Base-by-base conservation (phyloP, 1,284 basidiomycete species). In the Trichosporon ovoides region DNA sequence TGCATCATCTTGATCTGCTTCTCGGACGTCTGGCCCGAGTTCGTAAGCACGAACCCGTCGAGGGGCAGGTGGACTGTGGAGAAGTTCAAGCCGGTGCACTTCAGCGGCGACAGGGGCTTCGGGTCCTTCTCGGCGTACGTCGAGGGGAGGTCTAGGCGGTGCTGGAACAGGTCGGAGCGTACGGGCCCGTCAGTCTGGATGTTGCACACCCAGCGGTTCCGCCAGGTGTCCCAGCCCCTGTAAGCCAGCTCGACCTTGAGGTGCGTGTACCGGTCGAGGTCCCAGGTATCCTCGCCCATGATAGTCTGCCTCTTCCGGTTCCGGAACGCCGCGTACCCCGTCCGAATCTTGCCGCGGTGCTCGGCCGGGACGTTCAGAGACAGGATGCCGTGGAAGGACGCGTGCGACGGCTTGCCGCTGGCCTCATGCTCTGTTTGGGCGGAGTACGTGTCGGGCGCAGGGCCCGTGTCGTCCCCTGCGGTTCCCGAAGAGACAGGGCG, bases 91-190 rank as follows among this genome's bases (percentile, higher is more conserved):
- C 60, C 54, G 19, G 63, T 65, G 18, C 60, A 55, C 14, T 58
- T 56, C 18, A 55, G 38, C 9, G 69, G 71, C 37, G 70, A 63
- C 7, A 70, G 61, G 7, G 68, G 58, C 2, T 61, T 31, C 4
- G 60, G 55, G 22, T 66, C 64, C 22, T 57, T 19, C 2, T 68
- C 62, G 1, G 73, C 68, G 7, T 67, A 46, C 19, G 66, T 56
- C 0, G 73, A 64, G 1, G 75, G 74, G 24, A 81, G 67, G 22
- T 73, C 76, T 11, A 81, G 73, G 2, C 80, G 79, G 61, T 81
- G 79, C 67, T 81, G 80, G 65, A 77, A 81, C n/a, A 81, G 67
- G 63, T 81, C 80, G 35, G 77, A 78, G 64, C 73, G 71, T 13
- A 80, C 76, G 4, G 79, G 78, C 0, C 79, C 79, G 51, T 80